These are phyloP conservation scores for Solanum dulcamara DNA, from an alignment of 257 asterid species.

Conservation along the genomic window DNA sequence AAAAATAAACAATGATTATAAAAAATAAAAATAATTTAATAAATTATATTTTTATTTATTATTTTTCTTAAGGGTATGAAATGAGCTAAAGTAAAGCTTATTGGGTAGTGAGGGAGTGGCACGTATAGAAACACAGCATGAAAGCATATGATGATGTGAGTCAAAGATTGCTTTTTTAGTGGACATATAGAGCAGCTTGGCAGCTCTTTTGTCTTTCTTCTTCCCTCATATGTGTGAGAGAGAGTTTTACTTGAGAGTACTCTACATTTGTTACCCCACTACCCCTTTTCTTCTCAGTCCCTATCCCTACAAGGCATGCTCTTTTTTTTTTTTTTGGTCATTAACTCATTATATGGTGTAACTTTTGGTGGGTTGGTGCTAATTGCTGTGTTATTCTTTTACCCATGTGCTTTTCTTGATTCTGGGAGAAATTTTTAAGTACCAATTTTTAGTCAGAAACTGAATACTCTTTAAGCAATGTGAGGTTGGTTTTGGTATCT, in stretches of 20 bases:
- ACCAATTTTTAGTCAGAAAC: neutral
- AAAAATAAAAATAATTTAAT: too few relatives aligned
- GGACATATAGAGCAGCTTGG: conserved; percentile 6
- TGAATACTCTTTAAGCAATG: conserved; percentile 7
- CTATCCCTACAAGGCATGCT: conserved; percentile 27
- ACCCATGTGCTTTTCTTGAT: conserved; percentile 17
- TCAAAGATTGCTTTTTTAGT: conserved; percentile 24
- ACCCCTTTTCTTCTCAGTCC: neutral
- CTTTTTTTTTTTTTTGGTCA: neutral
- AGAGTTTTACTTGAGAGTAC: conserved; percentile 4
- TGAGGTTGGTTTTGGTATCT: conserved; percentile 13
- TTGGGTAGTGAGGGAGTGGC: too few relatives aligned
- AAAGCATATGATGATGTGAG: conserved; percentile 24
- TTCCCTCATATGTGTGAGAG: conserved; percentile 14
- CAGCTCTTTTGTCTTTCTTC: conserved; percentile 23
- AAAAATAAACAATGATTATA: too few relatives aligned
- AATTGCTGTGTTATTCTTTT: neutral
- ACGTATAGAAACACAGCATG: conserved; percentile 15
- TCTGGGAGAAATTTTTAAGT: neutral
- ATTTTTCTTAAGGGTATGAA: neutral
- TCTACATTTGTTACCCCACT: neutral
- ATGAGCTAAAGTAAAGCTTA: neutral
- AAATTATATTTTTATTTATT: too few relatives aligned
- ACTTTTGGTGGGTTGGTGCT: conserved; percentile 19
- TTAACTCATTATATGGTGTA: conserved; percentile 21